These are phyloP conservation scores for Leccinum ochraceum DNA, from an alignment of 768 basidiomycete genomes.

Conservation along the genomic window DNA sequence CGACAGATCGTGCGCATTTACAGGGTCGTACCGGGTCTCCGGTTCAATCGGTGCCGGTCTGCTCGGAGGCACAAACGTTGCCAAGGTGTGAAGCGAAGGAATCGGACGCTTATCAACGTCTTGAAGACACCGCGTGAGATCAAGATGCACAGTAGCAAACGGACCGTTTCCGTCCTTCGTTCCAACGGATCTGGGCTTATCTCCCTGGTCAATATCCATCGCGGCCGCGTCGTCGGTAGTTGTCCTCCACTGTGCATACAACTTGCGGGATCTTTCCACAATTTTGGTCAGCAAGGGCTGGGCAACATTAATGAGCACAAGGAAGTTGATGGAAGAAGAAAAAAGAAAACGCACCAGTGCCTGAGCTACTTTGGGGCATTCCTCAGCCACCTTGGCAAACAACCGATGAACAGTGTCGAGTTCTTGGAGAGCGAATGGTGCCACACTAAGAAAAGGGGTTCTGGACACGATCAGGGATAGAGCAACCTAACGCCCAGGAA, in stretches of 20 bases:
- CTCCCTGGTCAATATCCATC: conserved; percentile 31
- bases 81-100: conserved; percentile 24
- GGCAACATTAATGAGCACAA: conserved; percentile 11
- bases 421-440: conserved; percentile 59
- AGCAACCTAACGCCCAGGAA: conserved; percentile 47
- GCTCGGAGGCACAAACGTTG: conserved; percentile 26
- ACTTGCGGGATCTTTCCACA: conserved; percentile 49
- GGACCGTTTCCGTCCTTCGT: conserved; percentile 7
- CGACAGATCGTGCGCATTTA: conserved; percentile 30
- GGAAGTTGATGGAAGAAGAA: neutral
- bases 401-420: conserved; percentile 58
- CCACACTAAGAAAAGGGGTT: conserved; percentile 57
- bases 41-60: conserved; percentile 18
- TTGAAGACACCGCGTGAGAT: conserved; percentile 26
- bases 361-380: conserved; percentile 61
- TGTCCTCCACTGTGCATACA: conserved; percentile 43
- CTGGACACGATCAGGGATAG: conserved; percentile 65
- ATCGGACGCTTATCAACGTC: conserved; percentile 23
- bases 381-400: conserved; percentile 55
- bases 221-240: conserved; percentile 16
- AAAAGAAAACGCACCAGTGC: conserved; percentile 47
- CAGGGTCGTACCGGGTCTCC: conserved; percentile 21
- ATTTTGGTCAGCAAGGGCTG: conserved; percentile 62
- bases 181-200: conserved; percentile 1
- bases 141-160: conserved; percentile 27